Evolutionary conservation across 2,329 filamentous ascomycete genomes (phyloP).

Genomic region (Xenosphaeropsis pyriputrescens): DNA sequence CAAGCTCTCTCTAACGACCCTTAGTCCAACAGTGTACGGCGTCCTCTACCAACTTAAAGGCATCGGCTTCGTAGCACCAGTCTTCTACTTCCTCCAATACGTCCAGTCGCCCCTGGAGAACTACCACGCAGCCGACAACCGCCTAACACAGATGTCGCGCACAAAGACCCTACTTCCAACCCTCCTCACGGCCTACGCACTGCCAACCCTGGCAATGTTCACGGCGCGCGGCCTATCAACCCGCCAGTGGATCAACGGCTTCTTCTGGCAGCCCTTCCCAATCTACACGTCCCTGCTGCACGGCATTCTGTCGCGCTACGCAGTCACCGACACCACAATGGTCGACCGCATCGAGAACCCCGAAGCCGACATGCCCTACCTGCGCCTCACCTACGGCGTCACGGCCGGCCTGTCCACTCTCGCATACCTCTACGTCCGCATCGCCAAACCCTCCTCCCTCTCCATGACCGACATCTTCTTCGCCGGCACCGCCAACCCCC

Average conservation of each 20-base stretch:
- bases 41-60: constrained; percentile 15
- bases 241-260: constrained; percentile 14
- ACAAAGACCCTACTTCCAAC: constrained; percentile 17
- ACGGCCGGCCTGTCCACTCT: constrained; percentile 3
- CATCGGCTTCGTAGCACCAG: constrained; percentile 17
- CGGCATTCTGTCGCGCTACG: constrained; percentile 4
- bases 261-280: constrained; percentile 10
- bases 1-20: too few relatives aligned
- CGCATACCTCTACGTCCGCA: constrained; percentile 7
- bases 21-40: constrained; percentile 9
- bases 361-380: constrained; percentile 11
- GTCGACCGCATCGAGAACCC: constrained; percentile 9
- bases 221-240: constrained; percentile 6
- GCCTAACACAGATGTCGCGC: constrained; percentile 15
- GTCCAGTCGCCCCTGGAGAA: constrained; percentile 18
- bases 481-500: constrained; percentile 11
- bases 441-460: constrained; percentile 5
- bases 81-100: constrained; percentile 23
- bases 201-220: constrained; percentile 13
- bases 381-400: constrained; percentile 10
- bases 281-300: constrained; percentile 9
- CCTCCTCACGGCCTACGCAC: constrained; percentile 11
- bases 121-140: constrained; percentile 18
- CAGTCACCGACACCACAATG: constrained; percentile 8
- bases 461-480: constrained; percentile 11